phyloP scores from a whole-genome alignment of 306 rosid species.

The Sophora flavescens region DNA sequence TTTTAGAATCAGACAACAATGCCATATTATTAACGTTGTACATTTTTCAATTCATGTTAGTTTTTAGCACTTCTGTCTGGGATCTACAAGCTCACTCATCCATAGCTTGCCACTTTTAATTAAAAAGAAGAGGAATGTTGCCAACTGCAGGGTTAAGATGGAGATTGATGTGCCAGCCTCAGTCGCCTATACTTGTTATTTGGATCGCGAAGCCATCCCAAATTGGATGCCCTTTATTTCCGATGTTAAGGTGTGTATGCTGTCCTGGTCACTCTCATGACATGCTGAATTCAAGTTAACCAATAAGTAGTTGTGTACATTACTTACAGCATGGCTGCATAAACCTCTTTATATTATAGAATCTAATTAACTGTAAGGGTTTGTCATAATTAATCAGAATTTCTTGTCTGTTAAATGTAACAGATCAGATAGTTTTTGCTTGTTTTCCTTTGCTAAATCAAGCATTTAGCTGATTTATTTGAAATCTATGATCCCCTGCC shows the following conservation, averaged over 20 bases:
- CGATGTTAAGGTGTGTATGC: conserved; percentile 69
- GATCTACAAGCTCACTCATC: conserved; percentile 18
- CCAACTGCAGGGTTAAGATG: conserved; percentile 87
- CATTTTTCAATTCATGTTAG: conserved; percentile 9
- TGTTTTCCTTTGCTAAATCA: conserved; percentile 25
- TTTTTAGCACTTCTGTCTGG: conserved; percentile 16
- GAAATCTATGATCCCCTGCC: conserved; percentile 4
- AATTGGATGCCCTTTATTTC: conserved; percentile 98
- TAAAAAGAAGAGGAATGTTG: conserved; percentile 32
- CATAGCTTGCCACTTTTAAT: conserved; percentile 35
- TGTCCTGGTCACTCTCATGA: conserved; percentile 12
- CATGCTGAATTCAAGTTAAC: neutral
- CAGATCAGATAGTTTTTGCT: neutral
- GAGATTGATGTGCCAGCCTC: conserved; percentile 82
- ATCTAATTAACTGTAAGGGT: neutral
- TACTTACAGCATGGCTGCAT: neutral
- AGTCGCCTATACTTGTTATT: conserved; percentile 81
- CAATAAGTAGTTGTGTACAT: conserved; percentile 10
- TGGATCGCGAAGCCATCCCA: conserved; percentile 91
- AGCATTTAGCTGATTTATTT: conserved; percentile 25
- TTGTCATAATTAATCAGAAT: conserved; percentile 14
- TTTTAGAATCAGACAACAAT: neutral
- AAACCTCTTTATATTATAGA: neutral
- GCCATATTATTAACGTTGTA: neutral
- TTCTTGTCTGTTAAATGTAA: conserved; percentile 2